A percentile compares a stretch with the other conserved stretches of the same genome.
phyloP scores from a whole-genome alignment of 805 yeast species.

The Millerago galiae region DNA sequence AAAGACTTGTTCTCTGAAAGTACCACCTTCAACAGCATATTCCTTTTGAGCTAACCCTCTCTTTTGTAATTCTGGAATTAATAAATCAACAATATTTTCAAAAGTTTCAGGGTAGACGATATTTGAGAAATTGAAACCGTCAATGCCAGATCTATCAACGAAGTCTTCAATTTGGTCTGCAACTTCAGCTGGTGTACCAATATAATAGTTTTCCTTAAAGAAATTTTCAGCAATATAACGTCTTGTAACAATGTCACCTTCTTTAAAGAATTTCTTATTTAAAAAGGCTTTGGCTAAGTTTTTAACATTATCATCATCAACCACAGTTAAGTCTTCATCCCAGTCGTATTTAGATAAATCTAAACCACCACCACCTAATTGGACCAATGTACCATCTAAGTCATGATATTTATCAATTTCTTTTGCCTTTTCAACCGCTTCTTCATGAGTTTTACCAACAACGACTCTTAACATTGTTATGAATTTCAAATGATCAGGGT shows the following conservation, averaged over 20 bases:
- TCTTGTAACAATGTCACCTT: conserved; percentile 24
- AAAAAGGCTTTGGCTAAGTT: conserved; percentile 7
- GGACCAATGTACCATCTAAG: conserved; percentile 36
- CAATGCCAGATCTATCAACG: conserved; percentile 34
- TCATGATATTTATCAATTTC: conserved; percentile 31
- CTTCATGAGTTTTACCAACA: conserved; percentile 37
- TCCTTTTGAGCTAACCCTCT: conserved; percentile 32
- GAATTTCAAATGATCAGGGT: conserved; percentile 34
- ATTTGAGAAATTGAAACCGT: conserved; percentile 37
- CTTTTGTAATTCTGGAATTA: conserved; percentile 32
- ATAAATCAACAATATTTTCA: conserved; percentile 31
- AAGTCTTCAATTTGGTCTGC: conserved; percentile 36
- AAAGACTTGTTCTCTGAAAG: conserved; percentile 30
- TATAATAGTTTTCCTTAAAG: conserved; percentile 15
- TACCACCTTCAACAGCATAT: conserved; percentile 23
- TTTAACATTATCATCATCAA: conserved; percentile 27
- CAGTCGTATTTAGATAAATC: conserved; percentile 37
- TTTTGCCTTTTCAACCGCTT: conserved; percentile 32
- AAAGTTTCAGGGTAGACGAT: conserved; percentile 33
- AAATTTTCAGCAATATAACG: conserved; percentile 24
- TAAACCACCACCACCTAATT: conserved; percentile 40
- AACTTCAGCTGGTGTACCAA: conserved; percentile 32
- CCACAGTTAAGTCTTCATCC: conserved; percentile 35
- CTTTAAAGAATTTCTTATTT: conserved; percentile 16
- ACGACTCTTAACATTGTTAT: conserved; percentile 32